Evolutionary conservation across 2,329 filamentous ascomycete genomes (phyloP), one percentile per base, ranked within the genome.

Genomic region (Fusarium nematophilum): DNA sequence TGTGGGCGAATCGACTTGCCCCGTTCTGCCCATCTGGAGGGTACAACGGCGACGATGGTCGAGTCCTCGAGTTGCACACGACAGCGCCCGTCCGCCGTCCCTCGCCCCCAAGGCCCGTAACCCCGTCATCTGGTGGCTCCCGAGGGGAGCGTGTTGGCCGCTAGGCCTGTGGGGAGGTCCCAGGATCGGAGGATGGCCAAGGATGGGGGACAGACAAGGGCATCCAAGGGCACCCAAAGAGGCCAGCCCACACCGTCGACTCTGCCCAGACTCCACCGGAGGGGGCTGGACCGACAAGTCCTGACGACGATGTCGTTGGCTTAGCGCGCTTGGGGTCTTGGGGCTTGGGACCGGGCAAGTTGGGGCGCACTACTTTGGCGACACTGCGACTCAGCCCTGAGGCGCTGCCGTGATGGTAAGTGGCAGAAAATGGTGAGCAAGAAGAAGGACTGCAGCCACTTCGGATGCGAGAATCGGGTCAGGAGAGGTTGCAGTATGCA

Each of bases 1-100:
- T 57, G 61, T 64, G 64, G 57, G 62, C 66, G 55, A 69, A 67
- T 68, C 59, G 62, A 67, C 55, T 55, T 43, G 52, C 54, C 56
- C 53, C 56, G 59, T 53, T 62, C 21, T 64, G 53, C 37, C 37
- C 30, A 62, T 65, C 61, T 55, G 39, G 53, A 59, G 44, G 64
- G 57, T 52, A 64, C 60, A 62, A n/a, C 17, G 51, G 51, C 40
- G 60, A 49, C 44, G 56, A 47, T 14, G 49, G 57, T 49, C 51
- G 40, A 68, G 51, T 67, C 57, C 44, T 59, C 49, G 36, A 58
- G 65, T 59, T 60, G 59, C 65, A 57, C 57, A 57, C 49, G 47
- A 56, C 44, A 59, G 51, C 47, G 51, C 48, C 55, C 59, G 51
- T 44, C 55, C 59, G 37, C 56, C 40, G 57, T 27, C 50, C 42